Evolutionary conservation across 2,329 filamentous ascomycete species (phyloP), one percentile per base, ranked within the genome.

Genomic region (Penicillium decumbens): DNA sequence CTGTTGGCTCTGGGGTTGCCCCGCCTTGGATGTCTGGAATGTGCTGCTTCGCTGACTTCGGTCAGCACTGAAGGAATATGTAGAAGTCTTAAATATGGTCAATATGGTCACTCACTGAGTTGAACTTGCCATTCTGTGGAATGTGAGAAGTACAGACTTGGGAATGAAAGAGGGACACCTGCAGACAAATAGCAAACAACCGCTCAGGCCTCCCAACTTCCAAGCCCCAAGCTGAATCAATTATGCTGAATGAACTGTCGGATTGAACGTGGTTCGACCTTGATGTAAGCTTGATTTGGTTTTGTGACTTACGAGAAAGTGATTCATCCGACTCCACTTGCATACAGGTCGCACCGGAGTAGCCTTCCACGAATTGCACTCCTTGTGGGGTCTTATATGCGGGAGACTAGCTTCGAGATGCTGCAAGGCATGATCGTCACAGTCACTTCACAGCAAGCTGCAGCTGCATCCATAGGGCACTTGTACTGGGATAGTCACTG

Each of bases 351-450:
- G 10, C 33, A 20, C 18, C 33, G 33, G 33, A 37, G 20, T 20
- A 20, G 4, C 18, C 5, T 23, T 37, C 33, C 33, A 37, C 18
- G 33, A 20, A 8, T 5, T 29, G 10, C 28, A 4, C 9, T 24
- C 15, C 25, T 10, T 8, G 27, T 25, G 20, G 12, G 27, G 6
- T 7, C 15, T 25, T 27, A 28, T 25, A 40, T 25, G 15, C 27
- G 27, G 25, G 9, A 29, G 28, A n/a, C 23, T 25, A 10, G 8
- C 12, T 6, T 30, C 13, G 12, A 12, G 13, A 9, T 15, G 6
- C 10, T 25, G n/a, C 18, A 28, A 32, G n/a, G 13, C 32, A 27
- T 15, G 29, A 30, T 40, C 45, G 45, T 52, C 45, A 52, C 45
- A 15, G 8, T 28, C 37, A 51, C 38, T 46, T 46, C 47, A 50